A percentile compares a stretch with the other conserved stretches of the same genome.
Conservation (phyloP, 139 green algal genomes). For the Picochlorum sp. region DNA sequence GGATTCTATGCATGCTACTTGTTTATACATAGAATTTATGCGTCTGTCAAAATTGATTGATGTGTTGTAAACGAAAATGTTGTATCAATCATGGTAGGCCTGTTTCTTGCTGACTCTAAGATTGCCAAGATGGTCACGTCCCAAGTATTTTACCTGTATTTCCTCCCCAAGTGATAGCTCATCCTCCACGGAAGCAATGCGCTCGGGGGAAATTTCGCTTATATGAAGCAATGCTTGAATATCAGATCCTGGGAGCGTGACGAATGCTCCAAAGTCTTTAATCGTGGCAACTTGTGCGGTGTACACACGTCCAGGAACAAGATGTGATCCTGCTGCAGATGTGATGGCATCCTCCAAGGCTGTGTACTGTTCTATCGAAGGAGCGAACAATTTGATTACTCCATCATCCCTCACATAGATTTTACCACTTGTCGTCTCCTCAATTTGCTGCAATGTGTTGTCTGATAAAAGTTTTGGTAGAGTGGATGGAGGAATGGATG, state of each 20-base stretch:
- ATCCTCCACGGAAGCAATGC: slow-evolving; percentile 31
- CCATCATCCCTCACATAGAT: slow-evolving; percentile 26
- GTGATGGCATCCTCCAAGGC: slow-evolving; percentile 18
- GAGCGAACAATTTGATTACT: slow-evolving; percentile 35
- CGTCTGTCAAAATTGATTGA: slow-evolving; percentile 92
- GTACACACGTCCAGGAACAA: slow-evolving; percentile 30
- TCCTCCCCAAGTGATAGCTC: slow-evolving; percentile 33
- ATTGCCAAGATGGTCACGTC: slow-evolving; percentile 29
- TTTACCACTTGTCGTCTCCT: not conserved
- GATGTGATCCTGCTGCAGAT: slow-evolving; percentile 24
- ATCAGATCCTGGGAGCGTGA: slow-evolving; percentile 9
- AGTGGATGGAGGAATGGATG: too few species aligned
- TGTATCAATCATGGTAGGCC: slow-evolving; percentile 18
- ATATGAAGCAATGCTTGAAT: slow-evolving; percentile 49
- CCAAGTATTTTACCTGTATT: slow-evolving; percentile 45
- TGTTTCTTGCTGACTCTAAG: slow-evolving; percentile 36
- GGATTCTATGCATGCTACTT: slow-evolving; percentile 88
- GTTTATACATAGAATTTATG: slow-evolving; percentile 87
- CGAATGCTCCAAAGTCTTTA: slow-evolving; percentile 17
- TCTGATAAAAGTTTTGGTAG: too few species aligned
- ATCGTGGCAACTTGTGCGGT: not conserved
- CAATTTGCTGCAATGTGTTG: too few species aligned
- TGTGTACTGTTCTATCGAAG: slow-evolving; percentile 17
- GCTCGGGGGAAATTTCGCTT: slow-evolving; percentile 28
- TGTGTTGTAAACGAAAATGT: not conserved